Conservation (phyloP, 192 early-diverging fungal genomes). For the Dissophora ornata region DNA sequence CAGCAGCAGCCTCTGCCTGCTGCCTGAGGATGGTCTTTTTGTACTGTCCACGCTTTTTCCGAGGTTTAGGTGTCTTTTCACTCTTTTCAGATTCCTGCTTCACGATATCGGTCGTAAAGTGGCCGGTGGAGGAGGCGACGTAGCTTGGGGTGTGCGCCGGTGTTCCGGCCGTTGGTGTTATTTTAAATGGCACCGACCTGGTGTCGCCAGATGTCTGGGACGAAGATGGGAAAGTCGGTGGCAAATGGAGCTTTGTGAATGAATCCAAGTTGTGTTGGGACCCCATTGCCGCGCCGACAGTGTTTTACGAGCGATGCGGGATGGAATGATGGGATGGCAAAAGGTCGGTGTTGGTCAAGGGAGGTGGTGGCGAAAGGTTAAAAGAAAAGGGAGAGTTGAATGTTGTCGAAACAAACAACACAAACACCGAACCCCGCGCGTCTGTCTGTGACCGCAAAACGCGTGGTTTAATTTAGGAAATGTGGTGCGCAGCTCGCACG, state of each 20-base stretch:
- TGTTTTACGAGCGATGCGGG: too few species aligned
- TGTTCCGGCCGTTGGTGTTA: neutral
- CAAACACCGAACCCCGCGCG: too few species aligned
- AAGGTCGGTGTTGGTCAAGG: too few species aligned
- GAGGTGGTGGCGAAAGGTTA: too few species aligned
- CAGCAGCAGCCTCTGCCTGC: constrained; percentile 35
- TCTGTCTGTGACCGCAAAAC: too few species aligned
- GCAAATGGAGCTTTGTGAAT: constrained; percentile 29
- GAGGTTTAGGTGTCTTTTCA: constrained; percentile 1
- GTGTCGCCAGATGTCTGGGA: constrained; percentile 6
- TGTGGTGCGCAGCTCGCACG: too few species aligned
- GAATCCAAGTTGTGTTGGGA: constrained; percentile 27
- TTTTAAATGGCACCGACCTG: constrained; percentile 1
- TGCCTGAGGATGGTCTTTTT: constrained; percentile 50
- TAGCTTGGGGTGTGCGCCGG: neutral
- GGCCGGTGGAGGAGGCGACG: neutral
- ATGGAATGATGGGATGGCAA: too few species aligned
- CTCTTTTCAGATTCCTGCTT: constrained; percentile 22
- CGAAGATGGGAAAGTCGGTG: constrained; percentile 16
- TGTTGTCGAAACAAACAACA: too few species aligned
- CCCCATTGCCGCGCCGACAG: too few species aligned
- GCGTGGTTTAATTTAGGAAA: too few species aligned
- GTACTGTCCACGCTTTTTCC: constrained; percentile 47
- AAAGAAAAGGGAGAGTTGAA: too few species aligned
- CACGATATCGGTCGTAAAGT: neutral